phyloP scores from a whole-genome alignment of 2,329 filamentous ascomycete genomes.

The Cadophora sp. region DNA sequence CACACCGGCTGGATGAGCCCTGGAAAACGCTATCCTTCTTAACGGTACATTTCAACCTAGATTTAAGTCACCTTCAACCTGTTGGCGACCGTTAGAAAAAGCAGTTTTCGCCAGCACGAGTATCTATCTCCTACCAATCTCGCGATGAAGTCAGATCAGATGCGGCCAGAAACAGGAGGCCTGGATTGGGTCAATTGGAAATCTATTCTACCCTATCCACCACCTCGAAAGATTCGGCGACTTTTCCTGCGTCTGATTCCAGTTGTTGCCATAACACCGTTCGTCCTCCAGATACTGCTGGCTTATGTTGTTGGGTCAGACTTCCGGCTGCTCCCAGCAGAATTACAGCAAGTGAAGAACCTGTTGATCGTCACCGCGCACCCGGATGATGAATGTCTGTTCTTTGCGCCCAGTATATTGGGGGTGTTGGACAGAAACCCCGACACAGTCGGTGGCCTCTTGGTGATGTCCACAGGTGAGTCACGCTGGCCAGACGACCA shows the following conservation, averaged over 20 bases:
- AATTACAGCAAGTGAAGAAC: conserved; percentile 45
- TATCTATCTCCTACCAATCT: not conserved
- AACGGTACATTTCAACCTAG: not conserved
- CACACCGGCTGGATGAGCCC: too few relatives aligned
- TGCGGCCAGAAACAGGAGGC: not conserved
- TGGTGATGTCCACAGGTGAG: conserved; percentile 36
- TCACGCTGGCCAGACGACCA: not conserved
- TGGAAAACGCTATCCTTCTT: not conserved
- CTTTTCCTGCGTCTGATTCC: not conserved
- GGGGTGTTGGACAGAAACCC: conserved; percentile 30
- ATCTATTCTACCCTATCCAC: not conserved
- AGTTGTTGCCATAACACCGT: not conserved
- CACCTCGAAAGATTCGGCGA: not conserved
- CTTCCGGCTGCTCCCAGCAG: conserved; percentile 46
- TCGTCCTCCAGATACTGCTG: conserved; percentile 47
- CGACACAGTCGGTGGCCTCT: conserved; percentile 32
- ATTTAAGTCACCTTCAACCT: not conserved
- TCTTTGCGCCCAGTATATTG: conserved; percentile 41
- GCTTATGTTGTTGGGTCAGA: conserved; percentile 48
- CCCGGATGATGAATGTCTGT: conserved; percentile 41
- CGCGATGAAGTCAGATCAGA: not conserved
- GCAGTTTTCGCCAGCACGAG: not conserved
- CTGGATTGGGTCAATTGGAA: not conserved
- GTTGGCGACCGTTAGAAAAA: not conserved
- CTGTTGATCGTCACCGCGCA: conserved; percentile 48